phyloP scores from a whole-genome alignment of 73 alveolate species.

The Loxodes magnus region DNA sequence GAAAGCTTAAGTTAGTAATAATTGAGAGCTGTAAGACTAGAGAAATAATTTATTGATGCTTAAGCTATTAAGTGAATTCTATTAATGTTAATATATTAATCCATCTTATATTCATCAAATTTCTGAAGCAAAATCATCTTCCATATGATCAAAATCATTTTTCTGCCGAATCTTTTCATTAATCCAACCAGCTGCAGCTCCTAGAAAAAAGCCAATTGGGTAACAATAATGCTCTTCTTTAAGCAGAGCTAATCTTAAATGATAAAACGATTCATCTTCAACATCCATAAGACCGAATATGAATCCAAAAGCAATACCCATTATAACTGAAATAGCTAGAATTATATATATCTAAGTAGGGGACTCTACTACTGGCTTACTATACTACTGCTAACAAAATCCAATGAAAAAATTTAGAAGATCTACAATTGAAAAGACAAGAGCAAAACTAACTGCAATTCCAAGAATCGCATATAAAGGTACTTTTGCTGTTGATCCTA shows the following conservation, averaged over 20 bases:
- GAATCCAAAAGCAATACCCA: conserved; percentile 25
- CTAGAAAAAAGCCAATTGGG: conserved; percentile 11
- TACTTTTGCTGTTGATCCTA: conserved; percentile 12
- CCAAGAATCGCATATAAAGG: conserved; percentile 25
- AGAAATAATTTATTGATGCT: too few species aligned
- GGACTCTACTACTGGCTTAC: conserved; percentile 14
- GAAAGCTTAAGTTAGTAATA: too few species aligned
- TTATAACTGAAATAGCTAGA: conserved; percentile 6
- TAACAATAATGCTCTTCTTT: conserved; percentile 9
- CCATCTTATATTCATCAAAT: too few species aligned
- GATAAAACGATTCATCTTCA: conserved; percentile 12
- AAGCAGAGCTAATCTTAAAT: background rate
- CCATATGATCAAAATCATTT: too few species aligned
- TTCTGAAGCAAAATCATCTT: too few species aligned
- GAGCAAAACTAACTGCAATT: conserved; percentile 18
- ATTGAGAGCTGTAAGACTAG: too few species aligned
- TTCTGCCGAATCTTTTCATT: too few species aligned
- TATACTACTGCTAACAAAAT: conserved; percentile 3
- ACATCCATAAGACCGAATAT: conserved; percentile 14
- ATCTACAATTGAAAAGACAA: conserved; percentile 20
- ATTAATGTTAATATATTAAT: too few species aligned
- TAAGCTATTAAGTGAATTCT: too few species aligned
- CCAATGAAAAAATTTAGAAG: conserved; percentile 14
- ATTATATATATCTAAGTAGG: conserved; percentile 9
- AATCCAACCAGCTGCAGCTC: conserved; percentile 2